These are phyloP conservation scores for Colletotrichum sp. DNA, from an alignment of 2,329 filamentous ascomycete genomes.

Conservation along the genomic window DNA sequence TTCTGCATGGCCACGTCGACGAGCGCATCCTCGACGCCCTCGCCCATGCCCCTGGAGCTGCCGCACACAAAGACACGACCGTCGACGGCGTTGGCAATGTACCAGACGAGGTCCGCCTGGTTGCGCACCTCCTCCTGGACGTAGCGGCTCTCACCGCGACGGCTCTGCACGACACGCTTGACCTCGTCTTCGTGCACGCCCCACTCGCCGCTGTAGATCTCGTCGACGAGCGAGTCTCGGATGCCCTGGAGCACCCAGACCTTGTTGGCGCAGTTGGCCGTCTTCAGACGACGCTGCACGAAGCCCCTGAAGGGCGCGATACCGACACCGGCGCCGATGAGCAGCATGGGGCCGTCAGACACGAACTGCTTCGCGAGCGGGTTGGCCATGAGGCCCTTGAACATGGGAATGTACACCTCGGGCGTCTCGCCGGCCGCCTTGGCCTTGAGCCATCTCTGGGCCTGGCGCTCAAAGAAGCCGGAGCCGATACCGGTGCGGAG, in stretches of 20 bases:
- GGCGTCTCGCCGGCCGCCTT: conserved; percentile 64
- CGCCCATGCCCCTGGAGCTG: conserved; percentile 95
- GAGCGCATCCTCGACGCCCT: conserved; percentile 88
- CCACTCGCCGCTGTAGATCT: conserved; percentile 96
- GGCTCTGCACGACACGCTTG: conserved; percentile 81
- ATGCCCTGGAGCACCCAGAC: conserved; percentile 96
- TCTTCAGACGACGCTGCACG: conserved; percentile 91
- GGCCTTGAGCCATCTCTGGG: conserved; percentile 72
- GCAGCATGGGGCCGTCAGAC: conserved; percentile 93
- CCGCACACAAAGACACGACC: conserved; percentile 97
- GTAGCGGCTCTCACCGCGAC: conserved; percentile 81
- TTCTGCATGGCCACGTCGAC: conserved; percentile 92
- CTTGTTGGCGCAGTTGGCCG: conserved; percentile 96
- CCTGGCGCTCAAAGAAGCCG: conserved; percentile 90
- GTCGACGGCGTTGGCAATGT: conserved; percentile 94
- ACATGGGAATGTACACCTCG: conserved; percentile 89
- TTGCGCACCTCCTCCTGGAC: conserved; percentile 93
- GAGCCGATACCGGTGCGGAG: conserved; percentile 85
- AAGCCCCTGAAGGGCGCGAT: conserved; percentile 98
- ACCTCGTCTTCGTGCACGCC: conserved; percentile 90
- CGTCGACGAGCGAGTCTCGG: conserved; percentile 91
- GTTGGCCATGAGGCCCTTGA: conserved; percentile 97
- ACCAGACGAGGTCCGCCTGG: conserved; percentile 98
- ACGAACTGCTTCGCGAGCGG: conserved; percentile 91
- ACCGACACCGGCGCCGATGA: conserved; percentile 95